A percentile compares a stretch with the other conserved stretches of the same genome.
These are phyloP conservation scores for Raffaelea albimanens DNA, from an alignment of 2,329 filamentous ascomycete species.

Conservation along the genomic window DNA sequence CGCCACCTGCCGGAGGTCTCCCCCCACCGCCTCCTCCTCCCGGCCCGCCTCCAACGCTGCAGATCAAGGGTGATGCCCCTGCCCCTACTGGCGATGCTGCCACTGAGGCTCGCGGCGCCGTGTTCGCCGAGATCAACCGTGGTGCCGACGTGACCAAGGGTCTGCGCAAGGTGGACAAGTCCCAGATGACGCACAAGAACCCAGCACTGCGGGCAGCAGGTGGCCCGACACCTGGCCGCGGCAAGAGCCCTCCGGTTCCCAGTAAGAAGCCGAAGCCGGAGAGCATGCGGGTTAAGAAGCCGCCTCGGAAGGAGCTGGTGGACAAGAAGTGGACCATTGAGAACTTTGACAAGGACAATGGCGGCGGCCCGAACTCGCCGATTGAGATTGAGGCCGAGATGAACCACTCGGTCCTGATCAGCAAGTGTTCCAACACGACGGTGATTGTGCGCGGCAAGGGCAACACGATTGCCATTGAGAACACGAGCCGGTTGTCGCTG, in stretches of 20 bases:
- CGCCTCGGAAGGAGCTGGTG: conserved; percentile 66
- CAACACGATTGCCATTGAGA: conserved; percentile 94
- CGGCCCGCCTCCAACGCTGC: conserved; percentile 57
- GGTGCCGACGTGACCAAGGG: conserved; percentile 81
- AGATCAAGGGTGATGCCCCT: conserved; percentile 41
- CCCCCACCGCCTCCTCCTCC: conserved; percentile 57
- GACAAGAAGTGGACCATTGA: conserved; percentile 95
- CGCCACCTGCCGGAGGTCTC: conserved; percentile 41
- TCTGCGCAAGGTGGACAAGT: conserved; percentile 87
- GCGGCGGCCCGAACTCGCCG: conserved; percentile 31
- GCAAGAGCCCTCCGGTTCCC: conserved; percentile 72
- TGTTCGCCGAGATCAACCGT: conserved; percentile 87
- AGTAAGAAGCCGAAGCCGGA: conserved; percentile 81
- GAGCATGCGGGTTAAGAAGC: conserved; percentile 76
- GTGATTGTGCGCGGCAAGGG: conserved; percentile 87
- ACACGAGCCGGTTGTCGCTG: conserved; percentile 73
- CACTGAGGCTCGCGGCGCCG: conserved; percentile 64
- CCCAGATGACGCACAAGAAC: conserved; percentile 98
- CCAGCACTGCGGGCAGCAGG: conserved; percentile 68
- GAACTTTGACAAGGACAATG: conserved; percentile 72
- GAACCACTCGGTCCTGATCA: conserved; percentile 84
- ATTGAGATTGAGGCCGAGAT: conserved; percentile 75
- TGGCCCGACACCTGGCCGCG: conserved; percentile 38
- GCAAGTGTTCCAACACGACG: conserved; percentile 82
- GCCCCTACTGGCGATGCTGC: conserved; percentile 31